These are phyloP conservation scores for Sanghuangporus baumii DNA, from an alignment of 1,284 basidiomycete genomes.

Conservation along the genomic window DNA sequence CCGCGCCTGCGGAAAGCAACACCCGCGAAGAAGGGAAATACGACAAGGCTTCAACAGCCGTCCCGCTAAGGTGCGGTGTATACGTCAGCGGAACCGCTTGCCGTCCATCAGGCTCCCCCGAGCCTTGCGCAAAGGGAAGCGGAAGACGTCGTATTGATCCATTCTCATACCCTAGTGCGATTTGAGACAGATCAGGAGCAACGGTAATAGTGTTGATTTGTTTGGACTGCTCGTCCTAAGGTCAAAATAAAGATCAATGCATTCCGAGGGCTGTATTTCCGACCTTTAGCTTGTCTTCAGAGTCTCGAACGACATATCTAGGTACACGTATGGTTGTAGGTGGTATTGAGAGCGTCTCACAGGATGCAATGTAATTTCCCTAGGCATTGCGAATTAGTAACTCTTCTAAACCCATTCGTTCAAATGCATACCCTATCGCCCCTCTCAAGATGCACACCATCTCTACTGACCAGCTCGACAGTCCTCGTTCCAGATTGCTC, in stretches of 20 bases:
- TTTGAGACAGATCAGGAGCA: conserved; percentile 49
- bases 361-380: conserved; percentile 26
- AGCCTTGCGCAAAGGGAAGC: not conserved
- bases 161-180: conserved; percentile 47
- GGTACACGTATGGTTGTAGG: conserved; percentile 41
- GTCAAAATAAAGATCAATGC: conserved; percentile 1
- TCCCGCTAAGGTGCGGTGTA: conserved; percentile 41
- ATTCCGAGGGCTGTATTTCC: conserved; percentile 20
- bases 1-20: conserved; percentile 56
- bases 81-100: conserved; percentile 9
- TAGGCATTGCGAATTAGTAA: not conserved
- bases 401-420: not conserved
- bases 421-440: not conserved
- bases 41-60: conserved; percentile 47
- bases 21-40: conserved; percentile 64
- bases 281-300: conserved; percentile 35
- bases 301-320: conserved; percentile 39
- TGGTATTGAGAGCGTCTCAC: conserved; percentile 35
- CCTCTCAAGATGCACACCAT: conserved; percentile 9
- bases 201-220: conserved; percentile 61
- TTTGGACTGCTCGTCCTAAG: conserved; percentile 34
- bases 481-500: not conserved
- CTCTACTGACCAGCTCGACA: conserved; percentile 4
- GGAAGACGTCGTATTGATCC: conserved; percentile 14
- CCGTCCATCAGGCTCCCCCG: not conserved